Base-by-base conservation (phyloP, 1,284 basidiomycete species). In the Leccinum subfulvum region DNA sequence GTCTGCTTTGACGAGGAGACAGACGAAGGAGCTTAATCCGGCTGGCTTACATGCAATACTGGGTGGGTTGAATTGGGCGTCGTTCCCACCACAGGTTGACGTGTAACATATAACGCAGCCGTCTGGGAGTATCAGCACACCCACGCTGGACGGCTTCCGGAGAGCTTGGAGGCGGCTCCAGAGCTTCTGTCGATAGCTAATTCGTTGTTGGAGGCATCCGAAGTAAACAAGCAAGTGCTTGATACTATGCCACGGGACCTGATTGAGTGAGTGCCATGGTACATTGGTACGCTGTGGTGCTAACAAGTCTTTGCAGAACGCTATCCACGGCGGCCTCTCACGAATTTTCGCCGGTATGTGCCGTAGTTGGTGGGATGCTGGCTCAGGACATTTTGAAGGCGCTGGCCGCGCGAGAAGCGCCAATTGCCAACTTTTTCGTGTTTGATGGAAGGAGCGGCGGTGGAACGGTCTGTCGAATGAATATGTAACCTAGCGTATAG, bases 341-440 rank as follows among this genome's bases (percentile, higher is more conserved):
- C 73, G 91, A 97, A 73, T 92, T 97, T 79, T 88, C 92, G 3
- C 92, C 95, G 2, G 87, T 95, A 4, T 90, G 95, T 73, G 95
- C 95, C 1, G 90, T 99, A 33, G 81, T 99, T 53, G 97, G 97
- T 33, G 97, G 97, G 14, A 85, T 98, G 75, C 79, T 98, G 14
- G 95, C 90, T 2, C 97, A 99, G 77, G 97, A 98, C 74, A 90
- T 98, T 58, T 81, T 99, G 53, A 97, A 98, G 75, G 88, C 92
- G 0, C 80, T 99, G 41, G 92, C 91, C 51, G 92, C 90, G 60
- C 89, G 94, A 60, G 96, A 98, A 71, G 86, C 90, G 54, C 97
- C 97, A 1, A 89, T 98, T 64, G 89, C 91, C 58, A 98, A 99
- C 75, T 90, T 98, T 71, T 89, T 97, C 68, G 82, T 88, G n/a